Base-by-base conservation (phyloP, 2,329 filamentous ascomycete genomes). In the Colletotrichum tamarilloi region DNA sequence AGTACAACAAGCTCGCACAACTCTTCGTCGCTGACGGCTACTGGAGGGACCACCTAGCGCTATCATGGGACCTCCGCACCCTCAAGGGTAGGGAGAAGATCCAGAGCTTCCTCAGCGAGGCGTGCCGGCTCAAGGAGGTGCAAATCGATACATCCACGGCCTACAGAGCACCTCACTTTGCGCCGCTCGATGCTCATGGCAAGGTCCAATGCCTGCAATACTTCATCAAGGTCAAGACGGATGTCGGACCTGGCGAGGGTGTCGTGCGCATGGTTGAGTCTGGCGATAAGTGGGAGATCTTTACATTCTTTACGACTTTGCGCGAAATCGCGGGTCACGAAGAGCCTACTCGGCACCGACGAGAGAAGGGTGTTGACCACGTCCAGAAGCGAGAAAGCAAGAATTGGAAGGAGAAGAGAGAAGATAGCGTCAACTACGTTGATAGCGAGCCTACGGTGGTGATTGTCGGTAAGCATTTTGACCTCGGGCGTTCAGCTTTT, bases 1-100 rank as follows among this genome's bases (percentile, higher is more conserved):
- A 88, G 64, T 77, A 82, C 55, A 49, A 75, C 2, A 76, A 77
- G 1, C 55, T 86, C 0, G 77, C 83, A 0, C 67, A 76, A 1
- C 80, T 89, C 4, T 86, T 90, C 58, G 76, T 77, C 30, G 71
- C 75, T 3, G 81, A 86, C 24, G 86, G 87, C 68, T 90, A 85
- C 79, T 91, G 89, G 90, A 85, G 89, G 9, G 90, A 92, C 76
- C 88, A 90, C 56, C 81, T 92, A 0, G 86, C 85, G 24, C 78
- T 91, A 1, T 85, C 88, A 0, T 92, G 89, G 89, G 85, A 87
- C 53, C 86, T 89, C 58, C 87, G 84, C 68, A 73, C 71, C 14
- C 77, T 88, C 1, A 83, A 87, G n/a, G 84, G 85, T 0, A 80
- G 82, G 0, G 75, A 78, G 0, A 80, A 81, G 30, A 85, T 90